These are phyloP conservation scores for Pythium phragmitis DNA, from an alignment of 352 stramenopile genomes.

Conservation along the genomic window DNA sequence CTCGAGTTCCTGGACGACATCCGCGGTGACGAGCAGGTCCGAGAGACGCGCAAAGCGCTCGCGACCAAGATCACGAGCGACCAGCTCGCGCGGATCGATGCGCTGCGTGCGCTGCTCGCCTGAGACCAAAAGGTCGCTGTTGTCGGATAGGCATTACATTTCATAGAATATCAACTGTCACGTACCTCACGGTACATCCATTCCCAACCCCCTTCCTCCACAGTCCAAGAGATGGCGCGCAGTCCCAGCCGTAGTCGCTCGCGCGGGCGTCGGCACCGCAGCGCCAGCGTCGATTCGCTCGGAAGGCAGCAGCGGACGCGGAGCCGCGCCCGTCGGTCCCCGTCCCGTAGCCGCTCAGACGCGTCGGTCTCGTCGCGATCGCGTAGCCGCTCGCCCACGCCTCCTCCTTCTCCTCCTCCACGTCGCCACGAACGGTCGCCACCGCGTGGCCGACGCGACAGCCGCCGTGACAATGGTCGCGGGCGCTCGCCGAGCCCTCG, in stretches of 20 bases:
- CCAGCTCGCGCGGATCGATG: conserved; percentile 68
- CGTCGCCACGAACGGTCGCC: conserved; percentile 5
- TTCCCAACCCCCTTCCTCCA: background rate
- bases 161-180: conserved; percentile 6
- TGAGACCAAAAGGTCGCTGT: background rate
- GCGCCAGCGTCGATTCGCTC: conserved; percentile 31
- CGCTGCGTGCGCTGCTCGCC: conserved; percentile 34
- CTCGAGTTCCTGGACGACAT: conserved; percentile 76
- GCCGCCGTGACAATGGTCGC: background rate
- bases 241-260: conserved; percentile 25
- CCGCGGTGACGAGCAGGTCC: conserved; percentile 63
- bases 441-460: background rate
- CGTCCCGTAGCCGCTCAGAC: conserved; percentile 3
- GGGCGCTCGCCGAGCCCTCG: background rate
- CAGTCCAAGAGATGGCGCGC: background rate
- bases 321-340: background rate
- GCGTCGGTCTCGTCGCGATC: background rate
- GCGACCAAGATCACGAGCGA: conserved; percentile 61
- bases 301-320: conserved; percentile 4
- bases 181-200: background rate
- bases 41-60: conserved; percentile 69
- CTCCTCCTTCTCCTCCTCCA: background rate
- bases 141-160: conserved; percentile 1
- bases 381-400: conserved; percentile 11
- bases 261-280: conserved; percentile 15